Conservation (phyloP, 2,329 filamentous ascomycete genomes). For the Falciphora oryzae region DNA sequence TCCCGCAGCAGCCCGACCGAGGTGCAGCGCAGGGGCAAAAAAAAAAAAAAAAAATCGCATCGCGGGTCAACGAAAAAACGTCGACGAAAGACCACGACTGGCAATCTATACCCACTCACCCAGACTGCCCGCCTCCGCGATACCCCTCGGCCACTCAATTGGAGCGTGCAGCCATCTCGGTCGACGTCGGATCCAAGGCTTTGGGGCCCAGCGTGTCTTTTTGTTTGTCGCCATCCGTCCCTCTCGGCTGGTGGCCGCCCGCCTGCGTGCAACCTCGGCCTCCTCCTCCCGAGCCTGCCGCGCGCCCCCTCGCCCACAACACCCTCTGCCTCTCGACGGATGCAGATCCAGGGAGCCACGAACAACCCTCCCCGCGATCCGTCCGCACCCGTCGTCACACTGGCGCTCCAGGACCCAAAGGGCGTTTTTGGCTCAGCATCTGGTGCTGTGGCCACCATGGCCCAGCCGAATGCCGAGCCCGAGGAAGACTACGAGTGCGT, state of each 20-base stretch:
- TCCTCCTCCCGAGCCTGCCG: not conserved
- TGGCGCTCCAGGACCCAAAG: slow-evolving; percentile 51
- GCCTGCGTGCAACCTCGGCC: not conserved
- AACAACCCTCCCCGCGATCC: not conserved
- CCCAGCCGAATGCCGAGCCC: slow-evolving; percentile 59
- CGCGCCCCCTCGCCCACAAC: too few relatives aligned
- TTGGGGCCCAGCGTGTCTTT: not conserved
- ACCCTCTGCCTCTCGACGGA: not conserved
- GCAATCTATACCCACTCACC: not conserved
- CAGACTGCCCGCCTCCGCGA: not conserved
- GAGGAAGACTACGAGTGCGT: slow-evolving; percentile 63
- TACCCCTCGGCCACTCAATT: not conserved
- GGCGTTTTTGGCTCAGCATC: slow-evolving; percentile 57
- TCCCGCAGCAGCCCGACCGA: not conserved
- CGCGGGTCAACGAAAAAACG: not conserved
- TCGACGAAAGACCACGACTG: too few relatives aligned
- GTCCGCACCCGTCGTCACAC: slow-evolving; percentile 38
- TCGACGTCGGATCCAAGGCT: not conserved
- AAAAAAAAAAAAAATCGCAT: not conserved
- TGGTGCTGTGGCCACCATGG: slow-evolving; percentile 64
- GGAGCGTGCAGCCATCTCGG: not conserved
- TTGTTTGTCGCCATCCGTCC: not conserved
- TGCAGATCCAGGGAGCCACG: not conserved
- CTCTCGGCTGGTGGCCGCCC: not conserved
- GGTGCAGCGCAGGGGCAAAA: not conserved